Evolutionary conservation across 768 basidiomycete genomes (phyloP).

Genomic region (Agaricus sinodeliciosus): DNA sequence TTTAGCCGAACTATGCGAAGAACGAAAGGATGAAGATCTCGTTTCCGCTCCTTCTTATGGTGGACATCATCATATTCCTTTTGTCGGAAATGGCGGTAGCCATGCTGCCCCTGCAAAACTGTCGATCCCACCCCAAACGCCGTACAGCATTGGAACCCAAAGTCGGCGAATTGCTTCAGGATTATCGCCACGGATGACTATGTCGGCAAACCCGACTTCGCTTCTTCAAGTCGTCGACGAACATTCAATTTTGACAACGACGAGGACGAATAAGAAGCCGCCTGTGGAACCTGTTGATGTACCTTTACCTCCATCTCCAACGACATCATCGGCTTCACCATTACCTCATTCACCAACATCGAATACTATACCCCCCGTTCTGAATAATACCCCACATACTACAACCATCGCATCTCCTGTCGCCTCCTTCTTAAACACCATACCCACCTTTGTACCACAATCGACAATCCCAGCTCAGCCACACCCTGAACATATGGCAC

Average conservation of each 20-base stretch:
- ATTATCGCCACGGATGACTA: not conserved
- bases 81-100: too few species aligned
- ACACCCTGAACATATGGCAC: constrained; percentile 75
- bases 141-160: not conserved
- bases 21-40: constrained; percentile 67
- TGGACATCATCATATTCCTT: constrained; percentile 14
- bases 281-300: not conserved
- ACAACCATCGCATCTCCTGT: too few species aligned
- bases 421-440: too few species aligned
- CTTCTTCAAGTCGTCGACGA: too few species aligned
- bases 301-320: not conserved
- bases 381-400: too few species aligned
- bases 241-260: not conserved
- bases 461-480: constrained; percentile 10
- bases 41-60: constrained; percentile 40
- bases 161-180: not conserved
- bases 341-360: not conserved
- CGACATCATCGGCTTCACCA: not conserved
- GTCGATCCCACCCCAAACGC: not conserved
- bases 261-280: not conserved
- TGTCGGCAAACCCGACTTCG: not conserved
- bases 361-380: too few species aligned
- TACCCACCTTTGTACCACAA: not conserved
- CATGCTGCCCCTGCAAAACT: constrained; percentile 12
- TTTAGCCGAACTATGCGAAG: constrained; percentile 87